Evolutionary conservation across 257 asterid genomes (phyloP), one percentile per base, ranked within the genome.

Genomic region (Solanum chiquidenum): DNA sequence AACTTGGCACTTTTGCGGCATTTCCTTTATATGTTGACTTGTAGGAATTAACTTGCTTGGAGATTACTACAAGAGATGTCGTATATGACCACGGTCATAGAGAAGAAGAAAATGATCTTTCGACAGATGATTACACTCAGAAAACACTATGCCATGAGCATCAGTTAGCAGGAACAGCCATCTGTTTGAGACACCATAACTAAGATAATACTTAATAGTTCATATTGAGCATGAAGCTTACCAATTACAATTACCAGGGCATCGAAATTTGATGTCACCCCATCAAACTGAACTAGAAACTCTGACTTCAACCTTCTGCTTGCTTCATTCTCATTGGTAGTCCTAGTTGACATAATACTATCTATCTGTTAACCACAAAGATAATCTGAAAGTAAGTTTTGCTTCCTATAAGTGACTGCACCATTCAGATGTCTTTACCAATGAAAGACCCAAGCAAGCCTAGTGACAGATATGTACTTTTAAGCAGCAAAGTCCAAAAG

Each of bases 271-370:
- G 99, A 95, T 60, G 98, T 88, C 46, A 97, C 99, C 88, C 99
- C 99, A 89, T 97, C 99, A 64, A 97, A 97, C 92, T 97, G 99
- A 89, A 97, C 94, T 86, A 97, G 92, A 87, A 97, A 97, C 92
- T 97, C 99, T 1, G 99, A 97, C 89, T 97, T 97, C 93, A 97
- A 88, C 93, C 99, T 95, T 92, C 99, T 92, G 93, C 99, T 97
- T 68, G 99, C 96, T 95, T 97, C 99, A 92, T 97, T 97, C 91
- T 97, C 99, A 83, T 91, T 93, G 83, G 95, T 92, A 14, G 98
- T 97, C 90, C 99, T 95, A 66, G 98, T 91, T 76, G 99, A 97
- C 99, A 97, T 97, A 88, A 95, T 94, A 90, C 99, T 97, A 91
- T 97, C 99, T 40, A 97, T 97, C 99, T 97, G 96, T 83, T 29